Percentiles rank a stretch among this genome's conserved stretches.
Conservation (phyloP, 306 rosid genomes). For the Astragalus glycyphyllos region DNA sequence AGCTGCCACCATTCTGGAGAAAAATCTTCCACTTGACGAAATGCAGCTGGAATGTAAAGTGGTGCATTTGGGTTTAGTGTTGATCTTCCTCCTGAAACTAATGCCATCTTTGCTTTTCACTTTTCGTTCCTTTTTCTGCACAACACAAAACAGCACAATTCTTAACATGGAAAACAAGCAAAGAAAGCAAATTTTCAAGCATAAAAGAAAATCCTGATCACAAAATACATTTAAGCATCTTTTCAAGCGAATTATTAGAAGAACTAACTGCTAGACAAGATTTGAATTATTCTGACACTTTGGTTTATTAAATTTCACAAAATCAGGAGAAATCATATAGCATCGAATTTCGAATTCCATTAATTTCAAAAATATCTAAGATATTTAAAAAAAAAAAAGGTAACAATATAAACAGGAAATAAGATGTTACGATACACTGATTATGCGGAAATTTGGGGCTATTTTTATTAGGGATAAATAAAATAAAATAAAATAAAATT, state of each 20-base stretch:
- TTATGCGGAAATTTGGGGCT: background rate
- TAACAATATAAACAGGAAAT: background rate
- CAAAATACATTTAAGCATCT: too few species aligned
- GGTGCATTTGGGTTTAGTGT: constrained; percentile 86
- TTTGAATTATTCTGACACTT: background rate
- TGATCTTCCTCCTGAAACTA: constrained; percentile 74
- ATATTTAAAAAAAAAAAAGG: background rate
- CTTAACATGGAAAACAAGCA: constrained; percentile 1
- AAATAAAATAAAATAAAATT: background rate
- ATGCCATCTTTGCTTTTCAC: constrained; percentile 57
- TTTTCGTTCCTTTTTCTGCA: constrained; percentile 43
- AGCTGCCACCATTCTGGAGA: constrained; percentile 96
- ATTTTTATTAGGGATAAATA: background rate
- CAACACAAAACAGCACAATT: constrained; percentile 15
- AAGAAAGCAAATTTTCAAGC: background rate
- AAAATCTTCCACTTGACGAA: constrained; percentile 89
- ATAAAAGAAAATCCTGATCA: background rate
- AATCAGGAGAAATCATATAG: background rate
- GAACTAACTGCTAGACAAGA: background rate
- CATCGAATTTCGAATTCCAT: background rate
- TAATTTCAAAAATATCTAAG: constrained; percentile 7
- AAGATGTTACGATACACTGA: background rate
- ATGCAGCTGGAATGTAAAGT: constrained; percentile 77
- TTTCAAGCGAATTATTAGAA: background rate
- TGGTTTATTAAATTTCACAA: background rate